Percentiles rank a stretch among this genome's conserved stretches.
phyloP scores from a whole-genome alignment of 2,329 filamentous ascomycete genomes.

The Aspergillus nomiae region DNA sequence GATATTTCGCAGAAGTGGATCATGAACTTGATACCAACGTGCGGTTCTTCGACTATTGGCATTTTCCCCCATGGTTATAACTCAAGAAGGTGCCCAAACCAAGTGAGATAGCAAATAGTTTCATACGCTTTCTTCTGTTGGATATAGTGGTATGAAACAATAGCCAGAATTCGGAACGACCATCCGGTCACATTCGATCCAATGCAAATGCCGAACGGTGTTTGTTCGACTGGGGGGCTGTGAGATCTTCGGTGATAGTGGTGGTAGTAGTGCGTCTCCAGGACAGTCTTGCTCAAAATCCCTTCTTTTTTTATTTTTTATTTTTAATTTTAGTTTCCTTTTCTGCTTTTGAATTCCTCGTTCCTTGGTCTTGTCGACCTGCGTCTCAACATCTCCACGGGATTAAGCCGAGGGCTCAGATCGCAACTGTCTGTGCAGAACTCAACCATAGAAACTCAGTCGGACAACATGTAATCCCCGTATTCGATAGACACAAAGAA shows the following conservation, averaged over 20 bases:
- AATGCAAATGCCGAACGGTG: constrained; percentile 7
- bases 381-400: not conserved
- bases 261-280: not conserved
- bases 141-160: not conserved
- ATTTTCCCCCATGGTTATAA: not conserved
- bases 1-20: not conserved
- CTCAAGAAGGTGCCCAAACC: not conserved
- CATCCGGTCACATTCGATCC: not conserved
- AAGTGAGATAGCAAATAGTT: not conserved
- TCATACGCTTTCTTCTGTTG: not conserved
- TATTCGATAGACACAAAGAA: not conserved
- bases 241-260: constrained; percentile 3
- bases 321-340: not conserved
- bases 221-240: not conserved
- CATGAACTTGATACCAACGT: not conserved
- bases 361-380: constrained; percentile 1
- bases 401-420: constrained; percentile 17
- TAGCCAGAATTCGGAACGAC: not conserved
- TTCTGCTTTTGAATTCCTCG: not conserved
- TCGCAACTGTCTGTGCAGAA: constrained; percentile 10
- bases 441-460: not conserved
- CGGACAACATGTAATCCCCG: not conserved
- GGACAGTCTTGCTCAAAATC: not conserved
- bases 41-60: not conserved
- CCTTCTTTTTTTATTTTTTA: not conserved